A percentile compares a stretch with the other conserved stretches of the same genome.
Conservation (phyloP, 371 early-diverging fungal species). For the Globomyces sp. region DNA sequence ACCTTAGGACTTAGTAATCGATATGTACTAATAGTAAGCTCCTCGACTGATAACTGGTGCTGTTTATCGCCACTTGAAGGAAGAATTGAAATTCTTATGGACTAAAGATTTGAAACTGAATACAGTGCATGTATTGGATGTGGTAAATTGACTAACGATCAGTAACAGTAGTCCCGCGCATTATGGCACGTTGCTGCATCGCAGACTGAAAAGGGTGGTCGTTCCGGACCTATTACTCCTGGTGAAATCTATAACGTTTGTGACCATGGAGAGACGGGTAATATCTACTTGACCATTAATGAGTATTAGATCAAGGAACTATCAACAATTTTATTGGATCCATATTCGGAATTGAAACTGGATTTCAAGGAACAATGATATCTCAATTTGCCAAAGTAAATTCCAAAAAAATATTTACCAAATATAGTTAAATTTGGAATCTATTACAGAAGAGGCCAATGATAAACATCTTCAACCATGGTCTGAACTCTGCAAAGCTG, state of each 20-base stretch:
- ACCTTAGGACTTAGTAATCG: constrained; percentile 67
- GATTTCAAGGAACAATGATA: constrained; percentile 77
- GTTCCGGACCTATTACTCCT: constrained; percentile 48
- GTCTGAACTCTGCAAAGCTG: constrained; percentile 55
- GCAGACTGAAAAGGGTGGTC: constrained; percentile 41
- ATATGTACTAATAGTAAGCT: constrained; percentile 45
- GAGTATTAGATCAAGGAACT: constrained; percentile 69
- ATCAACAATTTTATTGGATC: constrained; percentile 66
- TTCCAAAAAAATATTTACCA: background rate
- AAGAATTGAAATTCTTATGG: constrained; percentile 91
- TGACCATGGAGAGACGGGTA: constrained; percentile 74
- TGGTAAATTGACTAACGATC: constrained; percentile 30
- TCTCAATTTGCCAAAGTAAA: constrained; percentile 77
- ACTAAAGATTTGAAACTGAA: constrained; percentile 83
- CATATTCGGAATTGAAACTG: constrained; percentile 80
- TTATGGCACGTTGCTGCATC: constrained; percentile 62
- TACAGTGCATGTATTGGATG: constrained; percentile 90
- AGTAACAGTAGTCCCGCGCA: constrained; percentile 42
- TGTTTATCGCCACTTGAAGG: constrained; percentile 76
- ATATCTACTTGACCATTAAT: background rate
- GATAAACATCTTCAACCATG: constrained; percentile 77
- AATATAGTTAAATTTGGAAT: constrained; percentile 68
- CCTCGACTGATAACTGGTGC: constrained; percentile 89
- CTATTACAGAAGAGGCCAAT: constrained; percentile 85
- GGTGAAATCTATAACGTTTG: constrained; percentile 70